Evolutionary conservation across 371 early-diverging fungal genomes (phyloP), one percentile per base, ranked within the genome.

Genomic region (Catenaria anguillulae): DNA sequence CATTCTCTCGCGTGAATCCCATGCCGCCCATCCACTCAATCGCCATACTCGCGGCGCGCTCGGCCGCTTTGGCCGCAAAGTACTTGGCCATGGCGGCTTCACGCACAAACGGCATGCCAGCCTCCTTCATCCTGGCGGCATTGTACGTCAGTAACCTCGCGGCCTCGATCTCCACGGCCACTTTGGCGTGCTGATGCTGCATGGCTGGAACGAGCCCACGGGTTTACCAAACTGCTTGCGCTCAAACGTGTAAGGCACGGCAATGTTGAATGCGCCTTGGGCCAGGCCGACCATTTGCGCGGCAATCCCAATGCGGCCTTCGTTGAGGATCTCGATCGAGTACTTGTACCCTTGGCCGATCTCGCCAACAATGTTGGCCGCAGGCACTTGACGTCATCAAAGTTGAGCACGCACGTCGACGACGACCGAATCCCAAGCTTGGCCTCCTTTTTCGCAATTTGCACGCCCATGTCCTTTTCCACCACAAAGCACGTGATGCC

Each of bases 41-140:
- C 48, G 89, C 87, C 72, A 86, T 82, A 40, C 88, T 82, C 15
- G 95, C 83, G 34, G 92, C 84, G 66, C 80, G 82, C 75, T 95
- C 92, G 48, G 97, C 97, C 24, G 96, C 84, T 77, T 96, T 94
- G 59, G 89, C 88, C n/a, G 93, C 77, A 68, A 87, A 94, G 17
- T 93, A 82, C 76, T 97, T 96, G 68, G 93, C 94, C 95, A 97
- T 95, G 55, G 96, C 96, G 61, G 97, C 97, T 75, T 97, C 90
- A 81, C 86, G 90, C 61, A 87, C 75, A 67, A 97, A 93, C 55
- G 74, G 71, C 71, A 81, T 81, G 61, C 89, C 90, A 70, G 91
- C 84, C 74, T 96, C 93, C 84, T 95, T 95, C 62, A 95, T 70
- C 45, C 97, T 79, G 13, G 97, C 96, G 36, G 97, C 96, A 66